A percentile compares a stretch with the other conserved stretches of the same genome.
Conservation (phyloP, 164 flowering plant genomes). For the Berberis thunbergii region DNA sequence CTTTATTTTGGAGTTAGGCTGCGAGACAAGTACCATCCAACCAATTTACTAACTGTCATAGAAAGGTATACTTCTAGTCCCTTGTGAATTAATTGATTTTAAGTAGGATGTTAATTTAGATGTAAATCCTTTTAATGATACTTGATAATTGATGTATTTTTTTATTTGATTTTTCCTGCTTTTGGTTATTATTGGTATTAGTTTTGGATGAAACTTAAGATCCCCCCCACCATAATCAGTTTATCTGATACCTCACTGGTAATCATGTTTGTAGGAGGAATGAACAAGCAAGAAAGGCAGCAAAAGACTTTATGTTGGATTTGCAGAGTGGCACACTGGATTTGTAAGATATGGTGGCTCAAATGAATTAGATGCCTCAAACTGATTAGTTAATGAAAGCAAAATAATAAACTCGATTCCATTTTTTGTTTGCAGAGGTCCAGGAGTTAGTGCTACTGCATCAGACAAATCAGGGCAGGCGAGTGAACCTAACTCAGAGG, state of each 20-base stretch:
- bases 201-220: no score
- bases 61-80: conserved; percentile 52
- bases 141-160: no score
- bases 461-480: conserved; percentile 59
- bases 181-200: no score
- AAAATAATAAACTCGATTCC: neutral
- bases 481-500: conserved; percentile 77
- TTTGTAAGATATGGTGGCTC: conserved; percentile 44
- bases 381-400: neutral
- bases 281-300: conserved; percentile 62
- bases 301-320: conserved; percentile 78
- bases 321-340: conserved; percentile 80
- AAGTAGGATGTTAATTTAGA: no score
- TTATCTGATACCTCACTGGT: neutral
- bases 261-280: conserved; percentile 58
- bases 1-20: conserved; percentile 49
- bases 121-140: no score
- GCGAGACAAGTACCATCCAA: conserved; percentile 93
- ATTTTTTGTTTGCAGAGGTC: conserved; percentile 58
- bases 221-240: neutral
- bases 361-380: neutral
- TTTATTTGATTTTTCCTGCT: no score
- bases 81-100: neutral
- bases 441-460: conserved; percentile 44
- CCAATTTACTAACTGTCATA: conserved; percentile 71